Percentiles rank a stretch among this genome's conserved stretches.
Evolutionary conservation across 2,329 filamentous ascomycete genomes (phyloP).

Genomic region (Hirsutella minnesotensis): DNA sequence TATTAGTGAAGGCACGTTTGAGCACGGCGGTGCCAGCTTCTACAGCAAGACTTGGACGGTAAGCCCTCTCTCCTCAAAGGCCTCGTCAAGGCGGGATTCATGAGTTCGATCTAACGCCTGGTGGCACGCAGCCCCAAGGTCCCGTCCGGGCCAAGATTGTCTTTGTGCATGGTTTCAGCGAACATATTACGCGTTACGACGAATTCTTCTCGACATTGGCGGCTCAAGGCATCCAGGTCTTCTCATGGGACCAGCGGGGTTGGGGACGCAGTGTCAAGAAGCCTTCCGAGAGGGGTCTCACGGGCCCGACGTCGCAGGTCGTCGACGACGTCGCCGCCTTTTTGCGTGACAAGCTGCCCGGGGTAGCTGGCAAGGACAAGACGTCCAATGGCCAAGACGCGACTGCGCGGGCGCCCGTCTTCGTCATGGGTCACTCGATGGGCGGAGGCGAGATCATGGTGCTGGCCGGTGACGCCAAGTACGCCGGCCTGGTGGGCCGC

Average conservation of each 20-base stretch:
- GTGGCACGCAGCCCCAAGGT: background rate
- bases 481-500: constrained; percentile 41
- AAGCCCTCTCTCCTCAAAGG: constrained; percentile 14
- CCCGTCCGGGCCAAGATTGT: constrained; percentile 58
- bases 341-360: constrained; percentile 46
- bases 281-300: constrained; percentile 53
- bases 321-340: constrained; percentile 71
- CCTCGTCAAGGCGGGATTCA: no score
- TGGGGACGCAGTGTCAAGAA: constrained; percentile 66
- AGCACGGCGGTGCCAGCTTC: constrained; percentile 30
- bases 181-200: constrained; percentile 70
- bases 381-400: no score
- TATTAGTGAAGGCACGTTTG: constrained; percentile 38
- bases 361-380: background rate
- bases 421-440: constrained; percentile 87
- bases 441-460: constrained; percentile 69
- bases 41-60: constrained; percentile 50
- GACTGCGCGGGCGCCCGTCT: constrained; percentile 46
- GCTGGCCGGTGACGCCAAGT: constrained; percentile 36
- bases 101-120: background rate
- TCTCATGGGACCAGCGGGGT: constrained; percentile 75
- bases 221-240: constrained; percentile 59
- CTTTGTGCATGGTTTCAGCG: constrained; percentile 83
- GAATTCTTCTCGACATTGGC: constrained; percentile 62
- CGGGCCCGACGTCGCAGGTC: constrained; percentile 62